Base-by-base conservation (phyloP, 2,329 filamentous ascomycete species). In the Herpotrichia juniperi region DNA sequence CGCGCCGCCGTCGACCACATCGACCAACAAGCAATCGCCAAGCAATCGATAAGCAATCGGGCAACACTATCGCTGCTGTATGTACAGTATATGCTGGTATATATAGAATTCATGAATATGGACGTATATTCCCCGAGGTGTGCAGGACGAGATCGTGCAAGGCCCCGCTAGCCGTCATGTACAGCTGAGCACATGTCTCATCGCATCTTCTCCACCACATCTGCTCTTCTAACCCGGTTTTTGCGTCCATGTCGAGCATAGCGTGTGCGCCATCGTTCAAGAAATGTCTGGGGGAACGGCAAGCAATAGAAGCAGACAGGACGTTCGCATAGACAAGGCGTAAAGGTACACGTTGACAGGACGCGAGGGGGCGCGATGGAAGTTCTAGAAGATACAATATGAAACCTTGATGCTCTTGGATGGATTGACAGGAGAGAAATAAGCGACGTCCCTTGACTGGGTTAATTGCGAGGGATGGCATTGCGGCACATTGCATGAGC, bases 331-430 rank as follows among this genome's bases (percentile, higher is more conserved):
- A 50, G 59, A 58, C 53, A 58, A 46, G 57, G 57, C 56, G 60
- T 47, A 57, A 52, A 59, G 55, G 56, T 47, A 54, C 57, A 57
- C 57, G 51, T 61, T 58, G 54, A 59, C 56, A 56, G 48, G 53
- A 48, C 50, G 45, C 49, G 48, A 58, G 50, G 45, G 35, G 34
- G 42, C 51, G 56, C 47, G 47, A 35, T 24, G 50, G 51, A 53
- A 40, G 58, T 71, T 70, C 67, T 64, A 65, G 66, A 69, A 71
- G 56, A 52, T 30, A 25, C 42, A 55, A 62, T 44, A 48, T 71
- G 67, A 70, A 70, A 70, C 68, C 56, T 22, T 35, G 53, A n/a
- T n/a, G n/a, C n/a, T n/a, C n/a, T n/a, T n/a, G 40, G 46, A 32
- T 46, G 50, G 50, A 61, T 46, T 67, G 61, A 68, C 59, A 68